phyloP scores from a whole-genome alignment of 352 stramenopile species.

The Plasmopara muralis region DNA sequence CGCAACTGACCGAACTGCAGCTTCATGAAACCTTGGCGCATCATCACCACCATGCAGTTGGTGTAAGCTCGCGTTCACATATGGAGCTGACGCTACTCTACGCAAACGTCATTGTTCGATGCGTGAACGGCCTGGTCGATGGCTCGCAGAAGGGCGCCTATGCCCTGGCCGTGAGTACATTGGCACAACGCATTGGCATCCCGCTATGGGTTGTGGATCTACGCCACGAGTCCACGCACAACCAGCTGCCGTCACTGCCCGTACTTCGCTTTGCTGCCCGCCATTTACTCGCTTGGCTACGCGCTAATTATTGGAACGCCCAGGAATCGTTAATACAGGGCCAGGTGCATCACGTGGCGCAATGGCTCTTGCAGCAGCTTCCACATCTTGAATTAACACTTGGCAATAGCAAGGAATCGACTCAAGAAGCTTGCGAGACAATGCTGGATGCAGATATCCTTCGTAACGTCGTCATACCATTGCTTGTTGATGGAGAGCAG shows the following conservation, averaged over 20 bases:
- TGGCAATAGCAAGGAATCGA: not conserved
- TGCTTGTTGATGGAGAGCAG: constrained; percentile 57
- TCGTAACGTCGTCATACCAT: constrained; percentile 47
- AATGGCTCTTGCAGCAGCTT: constrained; percentile 30
- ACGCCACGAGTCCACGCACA: constrained; percentile 90
- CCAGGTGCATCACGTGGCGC: constrained; percentile 39
- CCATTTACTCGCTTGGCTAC: constrained; percentile 86
- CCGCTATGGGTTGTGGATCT: constrained; percentile 91
- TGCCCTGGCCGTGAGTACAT: constrained; percentile 59
- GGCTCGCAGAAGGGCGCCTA: constrained; percentile 73
- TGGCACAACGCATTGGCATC: constrained; percentile 87
- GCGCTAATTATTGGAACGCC: constrained; percentile 81
- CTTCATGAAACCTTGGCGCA: constrained; percentile 65
- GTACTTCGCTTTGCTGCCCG: constrained; percentile 81
- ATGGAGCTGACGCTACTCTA: constrained; percentile 76
- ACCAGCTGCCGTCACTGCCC: constrained; percentile 86
- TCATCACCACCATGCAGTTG: constrained; percentile 58
- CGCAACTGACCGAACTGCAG: constrained; percentile 68
- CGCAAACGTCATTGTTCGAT: constrained; percentile 56
- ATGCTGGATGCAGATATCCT: constrained; percentile 44
- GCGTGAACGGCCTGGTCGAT: constrained; percentile 80
- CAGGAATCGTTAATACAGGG: constrained; percentile 48
- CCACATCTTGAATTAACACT: constrained; percentile 11
- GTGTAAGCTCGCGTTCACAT: constrained; percentile 63
- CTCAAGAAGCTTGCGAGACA: not conserved